Percentiles rank a stretch among this genome's conserved stretches.
phyloP scores from a whole-genome alignment of 106 monocot genomes.

The Hemerocallis citrina region DNA sequence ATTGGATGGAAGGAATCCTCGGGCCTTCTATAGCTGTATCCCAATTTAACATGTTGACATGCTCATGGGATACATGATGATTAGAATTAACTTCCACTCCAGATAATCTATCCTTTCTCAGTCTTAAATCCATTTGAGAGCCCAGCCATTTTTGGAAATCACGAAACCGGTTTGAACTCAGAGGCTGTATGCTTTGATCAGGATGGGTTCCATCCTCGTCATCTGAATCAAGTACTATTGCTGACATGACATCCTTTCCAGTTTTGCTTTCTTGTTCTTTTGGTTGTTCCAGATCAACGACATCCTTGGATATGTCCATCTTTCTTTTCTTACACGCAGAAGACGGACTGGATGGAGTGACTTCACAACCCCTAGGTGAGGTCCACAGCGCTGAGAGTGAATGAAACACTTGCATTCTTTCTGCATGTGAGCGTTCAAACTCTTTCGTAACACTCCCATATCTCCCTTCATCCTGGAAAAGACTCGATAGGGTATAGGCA shows the following conservation, averaged over 20 bases:
- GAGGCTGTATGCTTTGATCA: not conserved
- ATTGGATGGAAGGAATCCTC: slow-evolving; percentile 41
- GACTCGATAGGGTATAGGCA: not conserved
- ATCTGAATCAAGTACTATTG: slow-evolving; percentile 79
- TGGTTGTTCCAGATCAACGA: slow-evolving; percentile 6
- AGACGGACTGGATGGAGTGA: not conserved
- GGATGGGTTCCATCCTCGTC: slow-evolving; percentile 36
- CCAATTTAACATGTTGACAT: not conserved
- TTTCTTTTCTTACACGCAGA: not conserved
- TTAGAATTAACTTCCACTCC: not conserved
- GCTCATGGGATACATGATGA: slow-evolving; percentile 15
- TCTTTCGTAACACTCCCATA: slow-evolving; percentile 39
- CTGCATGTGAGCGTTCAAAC: slow-evolving; percentile 17
- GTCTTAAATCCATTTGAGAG: not conserved
- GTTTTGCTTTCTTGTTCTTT: slow-evolving; percentile 8
- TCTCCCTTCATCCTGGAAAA: slow-evolving; percentile 19
- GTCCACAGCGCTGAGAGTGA: not conserved
- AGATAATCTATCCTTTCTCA: slow-evolving; percentile 8
- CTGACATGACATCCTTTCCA: slow-evolving; percentile 10
- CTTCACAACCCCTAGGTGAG: not conserved
- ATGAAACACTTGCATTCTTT: not conserved
- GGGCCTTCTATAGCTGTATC: not conserved
- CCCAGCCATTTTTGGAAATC: slow-evolving; percentile 10
- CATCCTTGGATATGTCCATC: not conserved
- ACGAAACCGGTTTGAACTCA: not conserved